Percentiles rank a stretch among this genome's conserved stretches.
Evolutionary conservation across 192 early-diverging fungal genomes (phyloP).

Genomic region (Powellomyces hirtus): DNA sequence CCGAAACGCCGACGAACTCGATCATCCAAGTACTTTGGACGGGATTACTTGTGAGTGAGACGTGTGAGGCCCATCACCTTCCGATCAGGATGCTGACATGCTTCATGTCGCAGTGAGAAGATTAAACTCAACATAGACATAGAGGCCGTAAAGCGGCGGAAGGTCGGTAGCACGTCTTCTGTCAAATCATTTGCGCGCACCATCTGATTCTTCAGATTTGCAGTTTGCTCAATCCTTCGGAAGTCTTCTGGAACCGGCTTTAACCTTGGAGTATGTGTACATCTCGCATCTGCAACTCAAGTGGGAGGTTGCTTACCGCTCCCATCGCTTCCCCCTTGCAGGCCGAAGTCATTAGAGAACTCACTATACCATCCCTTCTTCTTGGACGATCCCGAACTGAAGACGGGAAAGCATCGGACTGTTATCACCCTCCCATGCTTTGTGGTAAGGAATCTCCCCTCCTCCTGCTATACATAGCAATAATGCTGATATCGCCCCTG

Average conservation of each 20-base stretch:
- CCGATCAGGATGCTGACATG: neutral
- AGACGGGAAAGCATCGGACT: slow-evolving; percentile 73
- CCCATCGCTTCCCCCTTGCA: too few relatives aligned
- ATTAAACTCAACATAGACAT: slow-evolving; percentile 19
- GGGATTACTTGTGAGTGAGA: slow-evolving; percentile 28
- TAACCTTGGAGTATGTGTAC: slow-evolving; percentile 15
- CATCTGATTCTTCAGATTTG: neutral
- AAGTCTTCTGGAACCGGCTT: slow-evolving; percentile 11
- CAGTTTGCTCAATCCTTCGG: slow-evolving; percentile 27
- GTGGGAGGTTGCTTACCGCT: neutral
- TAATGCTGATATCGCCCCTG: too few relatives aligned
- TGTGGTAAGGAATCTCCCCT: slow-evolving; percentile 62
- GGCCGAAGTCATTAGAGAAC: slow-evolving; percentile 30
- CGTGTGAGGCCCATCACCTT: neutral
- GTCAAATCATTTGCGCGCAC: neutral
- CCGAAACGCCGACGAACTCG: slow-evolving; percentile 24
- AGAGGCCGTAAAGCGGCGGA: slow-evolving; percentile 34
- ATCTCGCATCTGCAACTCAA: neutral
- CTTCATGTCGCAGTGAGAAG: slow-evolving; percentile 19
- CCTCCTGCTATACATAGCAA: too few relatives aligned
- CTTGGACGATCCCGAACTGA: slow-evolving; percentile 84
- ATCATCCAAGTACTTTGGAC: slow-evolving; percentile 28
- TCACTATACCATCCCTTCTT: slow-evolving; percentile 73
- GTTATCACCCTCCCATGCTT: slow-evolving; percentile 79
- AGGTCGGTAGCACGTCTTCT: slow-evolving; percentile 23